Conservation (phyloP, 2,329 filamentous ascomycete species). For the Paecilomyces fulvus region DNA sequence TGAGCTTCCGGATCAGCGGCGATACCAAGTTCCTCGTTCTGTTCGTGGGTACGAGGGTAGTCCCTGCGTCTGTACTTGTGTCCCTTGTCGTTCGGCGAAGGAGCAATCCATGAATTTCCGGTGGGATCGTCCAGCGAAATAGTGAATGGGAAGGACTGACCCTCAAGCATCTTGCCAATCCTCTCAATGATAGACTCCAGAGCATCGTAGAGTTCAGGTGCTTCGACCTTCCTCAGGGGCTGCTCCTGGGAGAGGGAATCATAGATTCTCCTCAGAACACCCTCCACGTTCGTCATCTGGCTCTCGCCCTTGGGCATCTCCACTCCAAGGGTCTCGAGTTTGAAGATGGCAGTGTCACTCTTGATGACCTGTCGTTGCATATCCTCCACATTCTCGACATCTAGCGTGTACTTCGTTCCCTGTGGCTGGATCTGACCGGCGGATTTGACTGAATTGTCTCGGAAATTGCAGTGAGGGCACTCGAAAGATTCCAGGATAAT, state of each 20-base stretch:
- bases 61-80: slow-evolving; percentile 85
- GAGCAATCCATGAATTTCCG: slow-evolving; percentile 94
- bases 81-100: slow-evolving; percentile 64
- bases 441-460: slow-evolving; percentile 89
- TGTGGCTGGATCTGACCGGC: slow-evolving; percentile 87
- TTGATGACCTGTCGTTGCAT: slow-evolving; percentile 85
- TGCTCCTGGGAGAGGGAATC: slow-evolving; percentile 77
- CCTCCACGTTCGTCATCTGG: slow-evolving; percentile 89
- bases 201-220: slow-evolving; percentile 70
- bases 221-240: slow-evolving; percentile 66
- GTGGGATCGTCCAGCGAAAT: slow-evolving; percentile 82
- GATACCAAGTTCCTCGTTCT: slow-evolving; percentile 80
- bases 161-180: slow-evolving; percentile 67
- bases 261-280: slow-evolving; percentile 67
- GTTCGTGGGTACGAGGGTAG: slow-evolving; percentile 71
- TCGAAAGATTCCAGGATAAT: slow-evolving; percentile 95
- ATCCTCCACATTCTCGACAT: slow-evolving; percentile 63
- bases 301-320: slow-evolving; percentile 88
- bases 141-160: slow-evolving; percentile 76
- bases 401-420: slow-evolving; percentile 75
- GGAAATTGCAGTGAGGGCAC: slow-evolving; percentile 80
- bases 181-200: slow-evolving; percentile 67
- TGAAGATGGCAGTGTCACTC: slow-evolving; percentile 76
- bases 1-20: slow-evolving; percentile 37
- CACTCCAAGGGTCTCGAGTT: slow-evolving; percentile 83